Base-by-base conservation (phyloP, 108 stramenopile genomes). In the Aurantiochytrium sp. region DNA sequence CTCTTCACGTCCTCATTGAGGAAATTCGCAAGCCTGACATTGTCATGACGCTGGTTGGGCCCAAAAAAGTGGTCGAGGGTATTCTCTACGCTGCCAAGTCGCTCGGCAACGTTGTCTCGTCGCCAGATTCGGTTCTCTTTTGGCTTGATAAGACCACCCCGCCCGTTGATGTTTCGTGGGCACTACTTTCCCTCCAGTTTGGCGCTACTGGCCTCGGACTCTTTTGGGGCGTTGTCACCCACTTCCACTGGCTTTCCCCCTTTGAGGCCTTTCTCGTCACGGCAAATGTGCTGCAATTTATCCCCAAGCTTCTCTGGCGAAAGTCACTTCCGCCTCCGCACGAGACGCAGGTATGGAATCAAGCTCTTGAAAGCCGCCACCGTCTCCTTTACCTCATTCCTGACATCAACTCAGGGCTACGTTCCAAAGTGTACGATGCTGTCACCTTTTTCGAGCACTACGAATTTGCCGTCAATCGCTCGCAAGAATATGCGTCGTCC, bases 71-170 rank as follows among this genome's bases (percentile, higher is more conserved):
- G 43, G 76, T 83, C 49, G 76, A 83, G n/a, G 45, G 51, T 23
- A 83, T 83, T 23, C 51, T 83, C 49, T 83, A 53, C 51, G 76
- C 76, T 12, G 76, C 76, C 28, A 47, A 53, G 4, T 83, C 76
- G n/a, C 76, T 83, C 51, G 76, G 76, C 45, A 47, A 83, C n/a
- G 76, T 83, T 23, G 76, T 83, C 76, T 83, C 76, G 6, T 45
- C 18, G 18, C 76, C 76, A 6, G 49, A 83, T 1, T 83, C 76
- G n/a, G 76, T 83, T 6, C 51, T 83, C 4, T 83, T 53, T 25
- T 83, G 76, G 76, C 76, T 83, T 23, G 76, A 83, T 35, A 47
- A 53, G 4, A 53, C 76, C 8, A 53, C 76, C 6, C 76, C 76
- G 49, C 76, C 76, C 51, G n/a, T 83, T 6, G 76, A 47, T 53